Base-by-base conservation (phyloP, 306 rosid species). In the Neltuma alba region DNA sequence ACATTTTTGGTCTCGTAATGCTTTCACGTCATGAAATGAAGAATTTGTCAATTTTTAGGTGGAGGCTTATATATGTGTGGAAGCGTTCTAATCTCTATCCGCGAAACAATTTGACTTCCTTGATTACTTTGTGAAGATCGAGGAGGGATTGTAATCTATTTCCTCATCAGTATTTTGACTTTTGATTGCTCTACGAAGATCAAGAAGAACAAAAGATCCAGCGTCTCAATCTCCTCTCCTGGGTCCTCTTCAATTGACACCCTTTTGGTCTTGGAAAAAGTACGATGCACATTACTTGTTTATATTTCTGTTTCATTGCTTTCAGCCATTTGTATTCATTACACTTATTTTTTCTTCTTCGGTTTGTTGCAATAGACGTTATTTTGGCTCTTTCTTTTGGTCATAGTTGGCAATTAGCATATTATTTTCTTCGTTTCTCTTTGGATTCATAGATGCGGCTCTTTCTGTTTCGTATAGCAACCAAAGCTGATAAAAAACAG, bases 111-210 rank as follows among this genome's bases (percentile, higher is more conserved):
- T 60, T 60, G 37, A 14, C 37, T 60, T 60, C 6, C 66, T 28
- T 14, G n/a, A 60, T 28, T 28, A 28, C 66, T 60, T 11, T 12
- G 37, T 6, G 7, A 30, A 28, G 4, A 28, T 28, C 64, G 27
- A 60, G 8, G 66, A 14, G 6, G 21, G 66, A 28, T 60, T 13
- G 36, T 14, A 5, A 28, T 60, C 36, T 30, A 0, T 54, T 11
- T n/a, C 15, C 18, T 1, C 50, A 9, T 12, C 14, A 36, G 28
- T 20, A 23, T 16, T 18, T 50, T 71, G 15, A 40, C 47, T 36
- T 52, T 82, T 76, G 71, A 41, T 34, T 77, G 33, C 44, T 7
- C 54, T 40, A 13, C 30, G 79, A 80, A 28, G 74, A 73, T 76
- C 74, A 25, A 38, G 47, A 16, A 30, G 60, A 30, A 41, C 23